Conservation (phyloP, 345 rosid genomes). For the Lumnitzera littorea region DNA sequence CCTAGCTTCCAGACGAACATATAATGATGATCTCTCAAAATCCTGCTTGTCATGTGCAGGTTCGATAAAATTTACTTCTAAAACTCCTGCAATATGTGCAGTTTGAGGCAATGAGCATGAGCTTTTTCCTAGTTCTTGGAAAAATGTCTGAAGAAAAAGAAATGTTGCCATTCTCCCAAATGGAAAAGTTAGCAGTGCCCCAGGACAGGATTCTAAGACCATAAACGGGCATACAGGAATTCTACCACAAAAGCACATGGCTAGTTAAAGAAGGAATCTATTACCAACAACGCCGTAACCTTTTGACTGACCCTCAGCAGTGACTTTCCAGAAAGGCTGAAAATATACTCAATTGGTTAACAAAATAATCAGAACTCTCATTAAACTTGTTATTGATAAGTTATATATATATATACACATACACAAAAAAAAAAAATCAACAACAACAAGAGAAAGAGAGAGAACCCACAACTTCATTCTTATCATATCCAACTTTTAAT, state of each 20-base stretch:
- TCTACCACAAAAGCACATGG: neutral
- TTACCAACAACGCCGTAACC: conserved; percentile 86
- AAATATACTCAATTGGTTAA: neutral
- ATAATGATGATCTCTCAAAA: conserved; percentile 85
- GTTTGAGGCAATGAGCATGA: conserved; percentile 13
- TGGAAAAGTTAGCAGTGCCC: no score
- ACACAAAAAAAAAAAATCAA: no score
- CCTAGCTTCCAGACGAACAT: conserved; percentile 58
- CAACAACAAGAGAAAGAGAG: no score
- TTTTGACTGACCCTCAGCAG: conserved; percentile 30
- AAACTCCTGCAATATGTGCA: conserved; percentile 56
- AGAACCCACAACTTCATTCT: no score
- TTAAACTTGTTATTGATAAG: no score
- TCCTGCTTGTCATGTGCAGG: conserved; percentile 98
- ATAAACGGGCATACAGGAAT: neutral
- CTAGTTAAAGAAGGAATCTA: conserved; percentile 7
- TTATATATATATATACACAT: no score
- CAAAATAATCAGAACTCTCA: neutral
- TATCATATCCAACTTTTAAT: no score
- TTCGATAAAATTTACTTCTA: conserved; percentile 93
- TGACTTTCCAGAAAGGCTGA: conserved; percentile 97
- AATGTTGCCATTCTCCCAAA: no score
- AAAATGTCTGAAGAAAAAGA: conserved; percentile 7
- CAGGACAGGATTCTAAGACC: no score
- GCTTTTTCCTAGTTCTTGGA: neutral